These are phyloP conservation scores for Penstemon davidsonii DNA, from an alignment of 257 asterid species.

Conservation along the genomic window DNA sequence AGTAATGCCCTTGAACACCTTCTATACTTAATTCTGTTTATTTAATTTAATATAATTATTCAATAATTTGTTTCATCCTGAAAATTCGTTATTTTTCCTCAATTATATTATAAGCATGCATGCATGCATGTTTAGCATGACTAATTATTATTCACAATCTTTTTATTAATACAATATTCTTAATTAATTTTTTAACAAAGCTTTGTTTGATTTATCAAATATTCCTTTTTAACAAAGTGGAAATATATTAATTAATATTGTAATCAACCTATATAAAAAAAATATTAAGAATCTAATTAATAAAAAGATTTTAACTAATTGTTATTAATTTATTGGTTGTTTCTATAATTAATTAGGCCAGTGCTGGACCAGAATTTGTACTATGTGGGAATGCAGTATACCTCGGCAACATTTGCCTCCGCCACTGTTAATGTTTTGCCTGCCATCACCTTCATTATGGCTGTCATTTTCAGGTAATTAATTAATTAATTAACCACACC, in stretches of 20 bases:
- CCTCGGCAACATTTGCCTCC: conserved; percentile 89
- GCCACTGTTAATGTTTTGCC: conserved; percentile 79
- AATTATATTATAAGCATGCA: not conserved
- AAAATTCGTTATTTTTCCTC: too few species aligned
- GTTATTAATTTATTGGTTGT: not conserved
- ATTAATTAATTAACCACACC: not conserved
- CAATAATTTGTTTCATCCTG: not conserved
- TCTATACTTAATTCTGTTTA: not conserved
- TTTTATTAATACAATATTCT: too few species aligned
- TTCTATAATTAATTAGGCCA: conserved; percentile 49
- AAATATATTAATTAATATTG: too few species aligned
- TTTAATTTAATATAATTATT: not conserved
- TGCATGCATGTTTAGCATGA: not conserved
- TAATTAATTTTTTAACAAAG: too few species aligned
- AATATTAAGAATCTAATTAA: not conserved
- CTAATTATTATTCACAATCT: not conserved
- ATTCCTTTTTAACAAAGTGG: too few species aligned
- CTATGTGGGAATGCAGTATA: conserved; percentile 72
- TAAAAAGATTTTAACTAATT: too few species aligned
- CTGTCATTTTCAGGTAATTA: conserved; percentile 73
- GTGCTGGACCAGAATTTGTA: conserved; percentile 88
- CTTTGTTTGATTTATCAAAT: too few species aligned
- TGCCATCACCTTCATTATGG: conserved; percentile 81
- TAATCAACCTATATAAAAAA: too few species aligned
- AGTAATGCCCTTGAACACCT: conserved; percentile 47